Conservation (phyloP, 768 basidiomycete species). For the Xanthoconium stramineum region DNA sequence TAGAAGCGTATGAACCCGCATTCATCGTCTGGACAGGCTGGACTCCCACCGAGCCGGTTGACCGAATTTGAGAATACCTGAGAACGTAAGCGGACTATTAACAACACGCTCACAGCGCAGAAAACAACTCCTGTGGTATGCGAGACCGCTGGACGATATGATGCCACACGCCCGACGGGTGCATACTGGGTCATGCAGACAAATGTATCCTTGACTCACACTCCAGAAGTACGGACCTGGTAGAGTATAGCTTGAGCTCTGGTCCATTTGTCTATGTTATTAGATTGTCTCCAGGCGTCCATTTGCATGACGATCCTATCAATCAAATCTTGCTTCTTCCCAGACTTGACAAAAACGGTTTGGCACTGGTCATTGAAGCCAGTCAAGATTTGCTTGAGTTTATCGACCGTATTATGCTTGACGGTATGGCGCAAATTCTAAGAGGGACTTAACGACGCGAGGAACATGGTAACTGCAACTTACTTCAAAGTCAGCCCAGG, state of each 20-base stretch:
- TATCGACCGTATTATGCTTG: constrained; percentile 79
- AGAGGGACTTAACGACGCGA: constrained; percentile 20
- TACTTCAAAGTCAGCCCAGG: constrained; percentile 77
- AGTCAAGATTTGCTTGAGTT: constrained; percentile 75
- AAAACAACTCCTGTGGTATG: constrained; percentile 4
- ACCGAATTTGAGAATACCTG: constrained; percentile 29
- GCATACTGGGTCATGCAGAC: constrained; percentile 8
- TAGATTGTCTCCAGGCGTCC: constrained; percentile 56
- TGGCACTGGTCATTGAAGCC: constrained; percentile 79
- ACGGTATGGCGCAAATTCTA: constrained; percentile 70
- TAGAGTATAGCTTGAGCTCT: constrained; percentile 65
- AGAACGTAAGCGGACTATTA: constrained; percentile 15
- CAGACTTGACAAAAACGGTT: constrained; percentile 65
- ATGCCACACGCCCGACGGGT: constrained; percentile 9
- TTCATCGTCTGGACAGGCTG: constrained; percentile 26
- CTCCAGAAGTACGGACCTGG: constrained; percentile 62
- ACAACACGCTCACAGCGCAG: constrained; percentile 5
- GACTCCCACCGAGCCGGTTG: constrained; percentile 20
- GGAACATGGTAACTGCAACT: constrained; percentile 19
- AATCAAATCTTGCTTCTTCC: constrained; percentile 86
- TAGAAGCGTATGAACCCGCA: constrained; percentile 19
- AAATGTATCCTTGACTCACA: constrained; percentile 48
- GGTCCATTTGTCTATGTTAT: constrained; percentile 61
- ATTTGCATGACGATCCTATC: constrained; percentile 64
- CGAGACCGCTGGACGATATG: constrained; percentile 4